Evolutionary conservation across 192 early-diverging fungal genomes (phyloP), one percentile per base, ranked within the genome.

Genomic region (Entomortierella lignicola): DNA sequence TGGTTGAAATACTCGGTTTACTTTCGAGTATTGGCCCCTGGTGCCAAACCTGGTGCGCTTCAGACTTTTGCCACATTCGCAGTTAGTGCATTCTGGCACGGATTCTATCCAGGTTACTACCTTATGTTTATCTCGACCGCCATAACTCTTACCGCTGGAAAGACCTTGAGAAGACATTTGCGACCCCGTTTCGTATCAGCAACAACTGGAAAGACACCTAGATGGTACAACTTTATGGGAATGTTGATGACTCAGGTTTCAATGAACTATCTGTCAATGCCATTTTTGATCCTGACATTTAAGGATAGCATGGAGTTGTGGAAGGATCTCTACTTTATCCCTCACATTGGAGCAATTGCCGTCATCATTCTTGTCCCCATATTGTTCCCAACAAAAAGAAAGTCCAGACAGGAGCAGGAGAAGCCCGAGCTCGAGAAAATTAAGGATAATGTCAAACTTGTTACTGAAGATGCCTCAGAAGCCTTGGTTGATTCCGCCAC

Each of bases 11-110:
- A 94, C 77, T 95, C 90, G 75, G 91, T 97, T 29, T 97, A 98
- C 65, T 60, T 92, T 54, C 82, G 95, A 12, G 80, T 96, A 17
- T 65, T 79, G 15, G 43, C 69, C 15, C 71, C 74, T 1, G 90
- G 85, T 15, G 62, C 68, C 29, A 91, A 91, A 44, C 83, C 91
- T 10, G 85, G 81, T 34, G 80, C 83, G 1, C 23, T 81, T 8
- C 90, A 93, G n/a, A 91, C 91, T 0, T 60, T 96, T 30, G 68
- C 87, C 27, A 97, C 96, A 8, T 97, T 94, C 72, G 77, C 87
- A 13, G 89, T 92, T 5, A 94, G 93, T 32, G 94, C 97, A 17
- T 87, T 97, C 61, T 99, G 97, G 97, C 97, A 99, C 67, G 97
- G 97, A 34, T 97, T 97, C 82, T 91, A 92, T 67, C 92, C 93